These are phyloP conservation scores for Letharia columbiana DNA, from an alignment of 495 filamentous ascomycete species.

Conservation along the genomic window DNA sequence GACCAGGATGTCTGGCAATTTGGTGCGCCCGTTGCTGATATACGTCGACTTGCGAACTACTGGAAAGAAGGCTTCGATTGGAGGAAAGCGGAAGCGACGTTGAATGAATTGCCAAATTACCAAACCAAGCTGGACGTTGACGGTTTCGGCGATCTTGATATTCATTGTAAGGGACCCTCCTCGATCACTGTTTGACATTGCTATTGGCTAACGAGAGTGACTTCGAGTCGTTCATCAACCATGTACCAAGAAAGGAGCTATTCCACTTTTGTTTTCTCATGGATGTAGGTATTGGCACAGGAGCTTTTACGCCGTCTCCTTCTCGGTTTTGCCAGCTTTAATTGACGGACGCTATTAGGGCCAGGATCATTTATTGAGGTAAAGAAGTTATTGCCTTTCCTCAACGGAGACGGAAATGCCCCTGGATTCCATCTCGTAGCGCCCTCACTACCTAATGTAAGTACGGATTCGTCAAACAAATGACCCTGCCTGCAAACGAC, in stretches of 20 bases:
- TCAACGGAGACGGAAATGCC: constrained; percentile 21
- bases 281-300: constrained; percentile 29
- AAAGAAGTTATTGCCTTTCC: constrained; percentile 30
- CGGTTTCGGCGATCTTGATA: constrained; percentile 34
- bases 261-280: constrained; percentile 40
- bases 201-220: too few species aligned
- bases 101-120: constrained; percentile 41
- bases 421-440: constrained; percentile 38
- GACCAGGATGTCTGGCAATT: constrained; percentile 28
- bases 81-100: constrained; percentile 34
- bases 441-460: constrained; percentile 34
- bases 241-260: constrained; percentile 29
- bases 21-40: constrained; percentile 34
- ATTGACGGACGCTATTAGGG: constrained; percentile 11
- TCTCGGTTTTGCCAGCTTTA: not conserved
- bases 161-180: constrained; percentile 29
- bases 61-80: constrained; percentile 39
- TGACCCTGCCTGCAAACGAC: too few species aligned
- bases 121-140: constrained; percentile 34
- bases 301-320: too few species aligned
- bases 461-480: too few species aligned
- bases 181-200: too few species aligned
- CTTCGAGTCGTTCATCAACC: constrained; percentile 33
- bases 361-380: constrained; percentile 38
- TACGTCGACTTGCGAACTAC: constrained; percentile 32